Percentiles rank a stretch among this genome's conserved stretches.
Evolutionary conservation across 202 grass and related monocot genomes (phyloP).

Genomic region (Schoenoplectus triqueter): DNA sequence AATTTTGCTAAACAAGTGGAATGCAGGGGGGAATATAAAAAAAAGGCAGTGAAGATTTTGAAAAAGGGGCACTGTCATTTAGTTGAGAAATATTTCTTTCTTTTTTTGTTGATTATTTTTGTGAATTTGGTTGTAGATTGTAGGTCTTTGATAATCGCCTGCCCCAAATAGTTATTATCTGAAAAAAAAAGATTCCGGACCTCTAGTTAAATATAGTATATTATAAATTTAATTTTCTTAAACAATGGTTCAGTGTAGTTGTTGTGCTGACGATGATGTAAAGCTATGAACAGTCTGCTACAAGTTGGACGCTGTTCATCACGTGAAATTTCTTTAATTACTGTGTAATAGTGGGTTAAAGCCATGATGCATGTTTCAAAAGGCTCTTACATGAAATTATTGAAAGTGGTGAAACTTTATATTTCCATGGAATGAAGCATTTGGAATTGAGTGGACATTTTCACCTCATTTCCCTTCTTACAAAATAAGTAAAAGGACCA

Average conservation of each 20-base stretch:
- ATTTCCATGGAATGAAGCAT: conserved; percentile 4
- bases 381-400: conserved; percentile 13
- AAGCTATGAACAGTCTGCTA: not conserved
- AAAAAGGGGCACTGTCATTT: conserved; percentile 27
- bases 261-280: conserved; percentile 15
- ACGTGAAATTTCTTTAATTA: conserved; percentile 7
- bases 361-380: conserved; percentile 16
- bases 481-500: not conserved
- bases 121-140: conserved; percentile 12
- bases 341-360: conserved; percentile 2
- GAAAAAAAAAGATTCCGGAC: not conserved
- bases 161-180: conserved; percentile 15
- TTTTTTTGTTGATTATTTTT: not conserved
- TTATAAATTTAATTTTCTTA: not conserved
- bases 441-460: not conserved
- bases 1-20: conserved; percentile 31
- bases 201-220: not conserved
- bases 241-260: not conserved
- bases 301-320: not conserved
- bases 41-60: conserved; percentile 24
- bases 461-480: not conserved
- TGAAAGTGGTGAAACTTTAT: not conserved
- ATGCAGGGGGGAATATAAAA: not conserved
- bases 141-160: conserved; percentile 14
- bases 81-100: conserved; percentile 7